These are phyloP conservation scores for Piromyces sp. DNA, from an alignment of 192 early-diverging fungal species.

Conservation along the genomic window DNA sequence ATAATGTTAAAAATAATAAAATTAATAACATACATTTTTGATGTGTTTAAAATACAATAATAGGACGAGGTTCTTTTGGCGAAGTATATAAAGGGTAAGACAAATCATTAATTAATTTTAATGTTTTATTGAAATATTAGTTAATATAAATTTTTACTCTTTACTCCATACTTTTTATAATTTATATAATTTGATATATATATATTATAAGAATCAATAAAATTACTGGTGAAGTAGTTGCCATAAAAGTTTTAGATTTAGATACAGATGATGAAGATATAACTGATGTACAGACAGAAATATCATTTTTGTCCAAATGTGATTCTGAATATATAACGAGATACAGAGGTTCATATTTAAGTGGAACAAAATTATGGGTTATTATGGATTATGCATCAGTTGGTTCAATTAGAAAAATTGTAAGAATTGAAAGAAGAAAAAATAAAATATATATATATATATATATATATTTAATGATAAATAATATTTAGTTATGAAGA, in stretches of 20 bases:
- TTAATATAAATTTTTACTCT: no score
- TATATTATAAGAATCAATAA: conserved; percentile 67
- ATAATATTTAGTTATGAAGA: no score
- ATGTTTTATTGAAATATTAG: no score
- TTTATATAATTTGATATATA: no score
- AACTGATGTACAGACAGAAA: conserved; percentile 84
- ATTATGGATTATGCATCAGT: conserved; percentile 96
- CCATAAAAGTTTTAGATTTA: conserved; percentile 93
- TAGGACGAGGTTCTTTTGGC: conserved; percentile 53
- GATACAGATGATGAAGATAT: conserved; percentile 96
- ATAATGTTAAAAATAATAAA: no score
- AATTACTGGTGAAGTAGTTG: conserved; percentile 59
- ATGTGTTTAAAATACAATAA: conserved; percentile 25
- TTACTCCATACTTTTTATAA: no score
- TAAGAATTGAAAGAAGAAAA: conserved; percentile 8
- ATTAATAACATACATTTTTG: no score
- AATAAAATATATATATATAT: neutral
- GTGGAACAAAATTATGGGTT: conserved; percentile 90
- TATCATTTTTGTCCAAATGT: conserved; percentile 70
- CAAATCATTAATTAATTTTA: no score
- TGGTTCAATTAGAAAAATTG: conserved; percentile 69
- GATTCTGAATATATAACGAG: conserved; percentile 81
- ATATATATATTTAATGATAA: neutral
- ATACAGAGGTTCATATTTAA: conserved; percentile 78
- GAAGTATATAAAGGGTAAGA: conserved; percentile 50